These are phyloP conservation scores for Boletales sp. DNA, from an alignment of 768 basidiomycete genomes.

Conservation along the genomic window DNA sequence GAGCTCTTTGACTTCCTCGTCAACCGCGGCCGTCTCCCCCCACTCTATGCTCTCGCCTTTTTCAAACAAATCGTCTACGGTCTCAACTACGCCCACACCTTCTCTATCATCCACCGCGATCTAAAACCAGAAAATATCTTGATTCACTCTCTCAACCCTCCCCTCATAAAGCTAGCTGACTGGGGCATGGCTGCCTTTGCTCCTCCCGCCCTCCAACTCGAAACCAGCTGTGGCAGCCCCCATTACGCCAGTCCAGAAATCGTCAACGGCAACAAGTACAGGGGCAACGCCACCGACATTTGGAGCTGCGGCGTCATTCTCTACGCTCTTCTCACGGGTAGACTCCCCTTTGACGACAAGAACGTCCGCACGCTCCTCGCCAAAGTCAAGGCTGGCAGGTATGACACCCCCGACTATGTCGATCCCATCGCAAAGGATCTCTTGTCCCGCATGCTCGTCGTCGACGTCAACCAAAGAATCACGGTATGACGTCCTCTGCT, in stretches of 20 bases:
- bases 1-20: constrained; percentile 97
- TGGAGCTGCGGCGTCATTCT: constrained; percentile 97
- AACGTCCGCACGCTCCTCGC: constrained; percentile 70
- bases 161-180: constrained; percentile 92
- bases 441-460: constrained; percentile 81
- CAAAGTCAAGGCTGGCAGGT: constrained; percentile 87
- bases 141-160: constrained; percentile 75
- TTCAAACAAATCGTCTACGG: constrained; percentile 96
- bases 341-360: constrained; percentile 93
- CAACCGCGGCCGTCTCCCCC: constrained; percentile 75
- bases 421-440: constrained; percentile 85
- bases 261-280: constrained; percentile 85
- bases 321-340: constrained; percentile 83
- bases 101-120: constrained; percentile 97
- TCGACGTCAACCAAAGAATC: constrained; percentile 77
- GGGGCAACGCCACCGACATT: constrained; percentile 88
- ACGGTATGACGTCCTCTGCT: constrained; percentile 48
- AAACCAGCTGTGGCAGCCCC: constrained; percentile 94
- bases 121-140: constrained; percentile 98
- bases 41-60: constrained; percentile 81
- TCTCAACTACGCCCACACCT: constrained; percentile 94
- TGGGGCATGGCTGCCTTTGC: constrained; percentile 99
- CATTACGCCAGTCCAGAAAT: constrained; percentile 98
- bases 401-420: constrained; percentile 76
- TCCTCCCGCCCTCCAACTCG: constrained; percentile 76